A percentile compares a stretch with the other conserved stretches of the same genome.
Evolutionary conservation across 179 eudicot genomes (phyloP).

Genomic region (Pouteria campechiana): DNA sequence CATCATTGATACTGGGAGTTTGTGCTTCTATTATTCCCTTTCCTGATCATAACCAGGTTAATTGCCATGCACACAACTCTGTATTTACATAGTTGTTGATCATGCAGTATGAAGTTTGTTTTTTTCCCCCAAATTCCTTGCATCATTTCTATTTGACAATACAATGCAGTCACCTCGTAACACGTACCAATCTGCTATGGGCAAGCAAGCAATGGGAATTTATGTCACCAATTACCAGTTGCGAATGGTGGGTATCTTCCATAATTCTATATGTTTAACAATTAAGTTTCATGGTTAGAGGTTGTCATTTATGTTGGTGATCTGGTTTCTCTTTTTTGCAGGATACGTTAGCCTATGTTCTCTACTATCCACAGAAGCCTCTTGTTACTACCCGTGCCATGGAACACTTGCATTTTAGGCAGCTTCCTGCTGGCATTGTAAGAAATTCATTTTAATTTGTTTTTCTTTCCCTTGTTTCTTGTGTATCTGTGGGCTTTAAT

Average conservation of each 20-base stretch:
- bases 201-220: constrained; percentile 99
- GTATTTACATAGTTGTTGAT: too few species aligned
- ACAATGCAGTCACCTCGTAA: constrained; percentile 99
- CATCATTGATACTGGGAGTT: constrained; percentile 83
- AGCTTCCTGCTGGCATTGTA: constrained; percentile 94
- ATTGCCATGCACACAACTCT: too few species aligned
- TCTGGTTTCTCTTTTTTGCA: constrained; percentile 8
- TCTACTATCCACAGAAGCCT: constrained; percentile 92
- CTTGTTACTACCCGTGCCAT: constrained; percentile 92
- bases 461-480: not conserved
- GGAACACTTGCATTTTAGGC: constrained; percentile 94
- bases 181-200: constrained; percentile 97
- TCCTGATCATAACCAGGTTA: constrained; percentile 97
- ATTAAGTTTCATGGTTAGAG: not conserved
- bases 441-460: constrained; percentile 2
- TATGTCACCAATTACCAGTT: constrained; percentile 93
- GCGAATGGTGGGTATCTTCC: constrained; percentile 48
- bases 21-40: constrained; percentile 96
- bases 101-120: too few species aligned
- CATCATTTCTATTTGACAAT: constrained; percentile 2
- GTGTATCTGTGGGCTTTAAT: too few species aligned
- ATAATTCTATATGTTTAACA: not conserved
- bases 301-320: not conserved
- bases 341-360: constrained; percentile 92
- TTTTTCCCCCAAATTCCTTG: constrained; percentile 8